Base-by-base conservation (phyloP, 2,329 filamentous ascomycete species). In the Curvularia sp. region DNA sequence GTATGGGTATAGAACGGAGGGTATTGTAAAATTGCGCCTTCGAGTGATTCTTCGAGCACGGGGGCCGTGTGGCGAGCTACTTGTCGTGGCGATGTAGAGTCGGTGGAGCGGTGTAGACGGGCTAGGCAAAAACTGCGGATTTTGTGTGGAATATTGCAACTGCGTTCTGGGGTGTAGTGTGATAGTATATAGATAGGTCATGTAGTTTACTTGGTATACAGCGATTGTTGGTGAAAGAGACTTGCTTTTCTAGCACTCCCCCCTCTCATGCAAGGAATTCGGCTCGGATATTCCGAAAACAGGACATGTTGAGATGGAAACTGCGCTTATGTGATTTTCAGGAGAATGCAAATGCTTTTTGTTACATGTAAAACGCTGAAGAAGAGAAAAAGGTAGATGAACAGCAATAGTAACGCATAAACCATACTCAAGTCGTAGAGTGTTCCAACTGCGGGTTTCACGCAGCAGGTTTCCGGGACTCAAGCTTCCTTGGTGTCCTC, bases 401-500 rank as follows among this genome's bases (percentile, higher is more conserved):
- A 27, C 18, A 18, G 10, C 10, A 8, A 9, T 2, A 23, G 3
- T 0, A 39, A 39, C 12, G 4, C 10, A 27, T 5, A 38, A 49
- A 19, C 7, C 9, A 15, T 13, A 43, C n/a, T n/a, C 15, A 45
- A 28, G 7, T 0, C 42, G 5, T 2, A 19, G 15, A 1, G 5
- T 8, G 6, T 27, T 15, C 8, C 7, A 18, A 10, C 3, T 15
- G 2, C 15, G 3, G 7, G 1, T 1, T 18, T 27, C 25, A 42
- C 5, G 64, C 58, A 52, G 58, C 53, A 50, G 63, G 46, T 21
- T 71, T 69, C 4, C 71, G 63, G 7, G 61, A 45, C 36, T 72
- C 67, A 0, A 74, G 41, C 39, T 74, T 74, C 3, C 71, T 55
- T 2, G 72, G 72, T 5, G 65, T 57, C 43, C 61, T 68, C 48